phyloP scores from a whole-genome alignment of 1,284 basidiomycete genomes.

The Volvariella surrecta region DNA sequence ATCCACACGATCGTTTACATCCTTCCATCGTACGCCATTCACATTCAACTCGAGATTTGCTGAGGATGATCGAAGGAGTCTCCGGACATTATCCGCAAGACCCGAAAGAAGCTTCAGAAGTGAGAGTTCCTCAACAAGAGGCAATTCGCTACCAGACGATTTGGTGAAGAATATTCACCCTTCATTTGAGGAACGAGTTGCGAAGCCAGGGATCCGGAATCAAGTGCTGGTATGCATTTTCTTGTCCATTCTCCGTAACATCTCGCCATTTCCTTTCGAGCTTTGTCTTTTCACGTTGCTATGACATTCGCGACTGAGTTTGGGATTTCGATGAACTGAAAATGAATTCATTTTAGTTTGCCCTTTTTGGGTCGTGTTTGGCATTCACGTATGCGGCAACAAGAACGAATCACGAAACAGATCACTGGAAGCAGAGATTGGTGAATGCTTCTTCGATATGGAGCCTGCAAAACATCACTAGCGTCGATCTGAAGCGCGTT shows the following conservation, averaged over 20 bases:
- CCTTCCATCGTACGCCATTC: no score
- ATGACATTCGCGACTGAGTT: no score
- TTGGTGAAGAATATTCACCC: neutral
- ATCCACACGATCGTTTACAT: no score
- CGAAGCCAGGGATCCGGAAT: conserved; percentile 23
- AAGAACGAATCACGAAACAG: conserved; percentile 29
- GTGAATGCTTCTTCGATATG: conserved; percentile 18
- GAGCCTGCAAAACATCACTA: conserved; percentile 22
- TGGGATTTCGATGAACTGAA: no score
- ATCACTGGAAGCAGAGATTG: conserved; percentile 24
- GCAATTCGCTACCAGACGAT: neutral
- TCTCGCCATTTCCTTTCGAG: no score
- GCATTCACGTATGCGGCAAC: conserved; percentile 28
- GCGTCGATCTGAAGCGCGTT: conserved; percentile 37
- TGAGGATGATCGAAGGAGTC: no score
- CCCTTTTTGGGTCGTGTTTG: no score
- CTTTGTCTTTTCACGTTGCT: no score
- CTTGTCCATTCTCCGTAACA: neutral
- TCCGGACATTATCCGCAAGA: no score
- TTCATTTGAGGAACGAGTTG: conserved; percentile 24
- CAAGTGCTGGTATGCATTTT: conserved; percentile 26
- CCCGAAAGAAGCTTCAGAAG: no score
- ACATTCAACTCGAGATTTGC: no score
- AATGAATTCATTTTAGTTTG: no score
- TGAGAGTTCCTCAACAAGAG: neutral